phyloP scores from a whole-genome alignment of 306 rosid genomes.

The Arachis hypogaea region DNA sequence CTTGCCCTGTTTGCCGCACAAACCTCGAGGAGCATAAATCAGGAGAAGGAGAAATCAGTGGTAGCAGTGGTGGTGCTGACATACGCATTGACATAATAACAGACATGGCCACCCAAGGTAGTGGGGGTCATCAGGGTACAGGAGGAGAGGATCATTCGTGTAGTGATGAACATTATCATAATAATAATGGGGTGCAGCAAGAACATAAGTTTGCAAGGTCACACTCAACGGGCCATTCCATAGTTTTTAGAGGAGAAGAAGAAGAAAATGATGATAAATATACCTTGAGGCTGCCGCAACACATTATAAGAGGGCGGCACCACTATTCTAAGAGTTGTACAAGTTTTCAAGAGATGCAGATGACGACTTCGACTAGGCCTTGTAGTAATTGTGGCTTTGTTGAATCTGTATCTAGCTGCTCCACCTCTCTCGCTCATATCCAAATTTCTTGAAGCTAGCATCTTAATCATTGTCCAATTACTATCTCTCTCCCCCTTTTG shows the following conservation, averaged over 20 bases:
- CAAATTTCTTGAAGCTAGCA: constrained; percentile 5
- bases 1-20: constrained; percentile 81
- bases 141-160: neutral
- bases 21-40: constrained; percentile 46
- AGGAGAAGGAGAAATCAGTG: neutral
- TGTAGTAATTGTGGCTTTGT: constrained; percentile 46
- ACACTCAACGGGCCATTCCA: constrained; percentile 81
- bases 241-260: constrained; percentile 38
- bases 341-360: constrained; percentile 52
- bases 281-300: constrained; percentile 59
- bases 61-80: constrained; percentile 8
- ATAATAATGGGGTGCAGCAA: neutral
- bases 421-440: neutral
- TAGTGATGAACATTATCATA: neutral
- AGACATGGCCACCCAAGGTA: constrained; percentile 32
- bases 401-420: constrained; percentile 20
- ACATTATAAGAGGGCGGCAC: constrained; percentile 55
- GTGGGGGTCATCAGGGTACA: neutral
- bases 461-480: neutral
- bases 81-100: constrained; percentile 50
- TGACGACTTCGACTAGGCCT: constrained; percentile 8
- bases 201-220: constrained; percentile 49
- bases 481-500: neutral
- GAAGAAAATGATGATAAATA: constrained; percentile 40
- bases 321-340: constrained; percentile 51